These are phyloP conservation scores for Lentinula novae-zelandiae DNA, from an alignment of 1,284 basidiomycete species.

Conservation along the genomic window DNA sequence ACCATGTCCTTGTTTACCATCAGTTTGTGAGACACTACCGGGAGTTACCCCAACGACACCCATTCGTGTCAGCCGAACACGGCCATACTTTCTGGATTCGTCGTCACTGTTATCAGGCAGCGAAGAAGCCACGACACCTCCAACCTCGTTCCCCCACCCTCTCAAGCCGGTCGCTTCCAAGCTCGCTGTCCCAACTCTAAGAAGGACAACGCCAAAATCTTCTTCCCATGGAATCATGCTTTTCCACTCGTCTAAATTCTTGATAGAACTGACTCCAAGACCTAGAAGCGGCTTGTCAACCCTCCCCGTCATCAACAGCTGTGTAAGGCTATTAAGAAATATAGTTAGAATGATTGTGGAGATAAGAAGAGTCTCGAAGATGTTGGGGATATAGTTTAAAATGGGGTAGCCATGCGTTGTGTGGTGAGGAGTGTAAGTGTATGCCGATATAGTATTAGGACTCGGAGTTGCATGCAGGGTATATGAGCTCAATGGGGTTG, in stretches of 20 bases:
- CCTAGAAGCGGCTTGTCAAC: conserved; percentile 41
- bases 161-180: conserved; percentile 68
- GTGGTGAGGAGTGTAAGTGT: conserved; percentile 1
- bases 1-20: neutral
- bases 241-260: neutral
- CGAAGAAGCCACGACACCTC: conserved; percentile 36
- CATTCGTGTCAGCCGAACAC: conserved; percentile 5
- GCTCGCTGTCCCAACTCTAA: conserved; percentile 69
- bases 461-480: neutral
- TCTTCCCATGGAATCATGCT: conserved; percentile 50
- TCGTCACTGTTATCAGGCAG: neutral
- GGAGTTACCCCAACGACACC: conserved; percentile 7
- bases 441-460: neutral
- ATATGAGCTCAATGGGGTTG: too few relatives aligned
- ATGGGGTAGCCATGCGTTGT: conserved; percentile 45
- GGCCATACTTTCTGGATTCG: neutral
- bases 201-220: conserved; percentile 67
- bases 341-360: conserved; percentile 52
- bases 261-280: neutral
- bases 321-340: conserved; percentile 56
- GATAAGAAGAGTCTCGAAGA: conserved; percentile 62
- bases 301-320: conserved; percentile 54
- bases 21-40: conserved; percentile 14
- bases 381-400: conserved; percentile 67
- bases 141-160: conserved; percentile 72